Base-by-base conservation (phyloP, 2,329 filamentous ascomycete genomes). In the Monosporascus sp. region DNA sequence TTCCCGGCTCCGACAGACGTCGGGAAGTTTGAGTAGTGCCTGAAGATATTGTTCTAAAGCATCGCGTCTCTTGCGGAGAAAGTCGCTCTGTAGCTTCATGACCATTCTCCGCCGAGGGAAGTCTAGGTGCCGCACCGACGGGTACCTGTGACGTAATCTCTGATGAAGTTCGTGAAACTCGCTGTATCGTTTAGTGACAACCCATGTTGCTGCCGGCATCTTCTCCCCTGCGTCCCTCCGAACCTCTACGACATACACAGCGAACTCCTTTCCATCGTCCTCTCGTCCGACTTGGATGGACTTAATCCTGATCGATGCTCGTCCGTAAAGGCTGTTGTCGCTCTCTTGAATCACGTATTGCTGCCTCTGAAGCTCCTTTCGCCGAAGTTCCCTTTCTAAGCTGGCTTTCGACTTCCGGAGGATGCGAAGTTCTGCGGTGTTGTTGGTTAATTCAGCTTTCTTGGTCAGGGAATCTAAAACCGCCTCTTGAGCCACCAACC, bases 301-400 rank as follows among this genome's bases (percentile, higher is more conserved):
- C 65, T 94, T 94, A 67, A 99, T 97, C 62, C 83, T 88, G 62
- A 97, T 84, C 0, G 85, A 90, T 2, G 94, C 93, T 18, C 93
- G 88, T 2, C 94, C 94, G 64, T 96, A 97, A 24, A 99, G 77
- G 68, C 91, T 96, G 69, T 96, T 99, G 68, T 99, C 95, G 65
- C 91, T 97, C 71, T 99, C 94, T 70, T 99, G 94, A 7, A 97
- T 85, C 46, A 96, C 90, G 63, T 99, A 99, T 68, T 99, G 95
- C 69, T 96, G 94, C 50, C 92, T 83, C 68, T 99, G 94, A 65
- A 99, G 81, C 70, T 97, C 93, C 68, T 97, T 99, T 37, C 92
- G 85, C 52, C 90, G 83, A 51, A 97, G 91, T 69, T 99, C 94
- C 59, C 94, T 82, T 64, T 96, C 89, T 53, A 99, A 75, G 69